Base-by-base conservation (phyloP, 2,329 filamentous ascomycete genomes). In the Magnaporthales sp. region DNA sequence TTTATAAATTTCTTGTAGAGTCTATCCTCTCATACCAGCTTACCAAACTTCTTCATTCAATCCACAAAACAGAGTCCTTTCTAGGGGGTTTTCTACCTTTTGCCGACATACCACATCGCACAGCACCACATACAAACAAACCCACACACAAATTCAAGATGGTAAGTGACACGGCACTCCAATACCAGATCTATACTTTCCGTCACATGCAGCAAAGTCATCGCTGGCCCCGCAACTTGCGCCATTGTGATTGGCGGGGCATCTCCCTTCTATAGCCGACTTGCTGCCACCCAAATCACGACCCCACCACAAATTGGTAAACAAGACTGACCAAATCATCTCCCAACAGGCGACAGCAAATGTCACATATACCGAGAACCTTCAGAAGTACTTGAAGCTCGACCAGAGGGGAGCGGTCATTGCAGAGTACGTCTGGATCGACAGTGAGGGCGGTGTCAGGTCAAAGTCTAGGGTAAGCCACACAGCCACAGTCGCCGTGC, bases 391-490 rank as follows among this genome's bases (percentile, higher is more conserved):
- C 86, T 88, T 95, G 81, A 84, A 84, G 76, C 91, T 98, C 75
- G 90, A 93, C 79, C 94, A 98, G 84, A 91, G 90, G 79, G 93
- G 93, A 79, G 83, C 82, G 74, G 84, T 96, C 77, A 95, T 97
- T 80, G 94, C 93, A 76, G 94, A 81, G 72, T 72, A 72, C 68
- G 69, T 72, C 70, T 97, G 94, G 94, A 91, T 97, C 79, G 93
- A 97, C 77, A 85, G 91, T 71, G 80, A 82, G 71, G 93, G 93
- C 78, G 89, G 90, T 75, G 86, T 91, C 73, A 93, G 95, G 75
- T 97, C 93, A 78, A 99, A 98, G 85, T 94, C 91, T 77, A 96
- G 93, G 86, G 94, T 97, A 85, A 85, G 92, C 27, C 38, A 46
- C 38, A 46, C 6, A 13, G 22, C 13, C 32, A n/a, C n/a, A n/a